Evolutionary conservation across 1,284 basidiomycete species (phyloP).

Genomic region (Naganishia liquefaciens): DNA sequence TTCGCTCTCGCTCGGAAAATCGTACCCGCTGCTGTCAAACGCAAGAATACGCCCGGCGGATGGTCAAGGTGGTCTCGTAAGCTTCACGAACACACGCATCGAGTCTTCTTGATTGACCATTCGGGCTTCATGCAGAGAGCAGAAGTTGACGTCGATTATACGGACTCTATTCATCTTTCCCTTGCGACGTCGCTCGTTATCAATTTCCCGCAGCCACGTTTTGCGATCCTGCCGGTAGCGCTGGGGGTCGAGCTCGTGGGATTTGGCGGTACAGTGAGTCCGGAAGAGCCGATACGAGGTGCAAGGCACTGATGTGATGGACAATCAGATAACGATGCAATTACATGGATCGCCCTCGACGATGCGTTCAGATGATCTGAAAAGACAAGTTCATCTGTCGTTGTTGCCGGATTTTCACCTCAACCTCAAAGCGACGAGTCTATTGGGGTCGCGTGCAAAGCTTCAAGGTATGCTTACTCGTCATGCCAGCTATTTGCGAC

Average conservation of each 20-base stretch:
- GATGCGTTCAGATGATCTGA: conserved; percentile 38
- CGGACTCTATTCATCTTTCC: conserved; percentile 58
- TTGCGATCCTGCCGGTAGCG: conserved; percentile 60
- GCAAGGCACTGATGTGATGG: conserved; percentile 14
- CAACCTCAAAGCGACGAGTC: conserved; percentile 57
- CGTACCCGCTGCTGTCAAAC: conserved; percentile 58
- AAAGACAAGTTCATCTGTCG: conserved; percentile 56
- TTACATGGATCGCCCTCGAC: conserved; percentile 39
- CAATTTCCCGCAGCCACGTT: conserved; percentile 60
- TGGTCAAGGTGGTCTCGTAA: conserved; percentile 56
- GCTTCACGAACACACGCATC: conserved; percentile 32
- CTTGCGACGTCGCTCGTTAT: conserved; percentile 60
- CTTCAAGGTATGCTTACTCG: conserved; percentile 53
- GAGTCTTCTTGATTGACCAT: not conserved
- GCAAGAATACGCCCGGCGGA: conserved; percentile 60
- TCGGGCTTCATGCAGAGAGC: conserved; percentile 49
- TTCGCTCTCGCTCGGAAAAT: conserved; percentile 58
- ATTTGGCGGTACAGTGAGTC: conserved; percentile 58
- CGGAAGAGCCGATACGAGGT: conserved; percentile 25
- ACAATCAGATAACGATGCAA: conserved; percentile 45
- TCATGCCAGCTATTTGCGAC: not conserved
- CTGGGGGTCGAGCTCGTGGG: conserved; percentile 59
- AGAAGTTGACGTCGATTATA: conserved; percentile 61
- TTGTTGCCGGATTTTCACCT: conserved; percentile 62
- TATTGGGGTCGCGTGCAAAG: conserved; percentile 61